Conservation (phyloP, 305 asterid genomes). For the Stenogyne calaminthoides region DNA sequence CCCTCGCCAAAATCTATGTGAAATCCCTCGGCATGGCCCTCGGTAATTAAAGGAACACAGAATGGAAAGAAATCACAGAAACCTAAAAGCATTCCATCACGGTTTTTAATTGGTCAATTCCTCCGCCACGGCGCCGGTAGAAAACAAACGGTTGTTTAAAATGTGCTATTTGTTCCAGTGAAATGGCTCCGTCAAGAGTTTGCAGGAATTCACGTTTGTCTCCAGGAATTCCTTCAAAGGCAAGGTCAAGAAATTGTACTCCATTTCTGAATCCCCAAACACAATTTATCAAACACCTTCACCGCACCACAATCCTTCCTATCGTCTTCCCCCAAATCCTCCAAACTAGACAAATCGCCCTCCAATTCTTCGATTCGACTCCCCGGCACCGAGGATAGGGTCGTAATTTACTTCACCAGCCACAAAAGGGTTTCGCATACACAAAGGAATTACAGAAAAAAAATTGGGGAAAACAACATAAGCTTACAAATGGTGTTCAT, state of each 20-base stretch:
- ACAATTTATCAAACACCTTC: slow-evolving; percentile 18
- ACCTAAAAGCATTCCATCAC: slow-evolving; percentile 21
- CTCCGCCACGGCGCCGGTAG: slow-evolving; percentile 26
- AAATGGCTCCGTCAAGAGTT: slow-evolving; percentile 50
- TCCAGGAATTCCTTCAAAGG: slow-evolving; percentile 51
- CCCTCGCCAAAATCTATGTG: too few species aligned
- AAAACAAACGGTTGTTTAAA: slow-evolving; percentile 26
- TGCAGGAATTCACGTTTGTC: slow-evolving; percentile 34
- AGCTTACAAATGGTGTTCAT: slow-evolving; percentile 76
- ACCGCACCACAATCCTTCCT: slow-evolving; percentile 18
- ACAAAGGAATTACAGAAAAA: slow-evolving; percentile 58
- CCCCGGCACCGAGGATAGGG: slow-evolving; percentile 76
- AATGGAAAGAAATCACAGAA: slow-evolving; percentile 26
- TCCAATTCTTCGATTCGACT: slow-evolving; percentile 28
- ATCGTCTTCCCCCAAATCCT: slow-evolving; percentile 25
- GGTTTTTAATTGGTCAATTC: slow-evolving; percentile 43
- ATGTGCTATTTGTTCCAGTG: slow-evolving; percentile 39
- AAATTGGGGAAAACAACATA: slow-evolving; percentile 47
- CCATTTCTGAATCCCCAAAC: slow-evolving; percentile 55
- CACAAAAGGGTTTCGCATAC: slow-evolving; percentile 70
- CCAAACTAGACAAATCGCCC: slow-evolving; percentile 15
- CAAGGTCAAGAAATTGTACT: slow-evolving; percentile 55
- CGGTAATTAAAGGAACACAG: slow-evolving; percentile 38
- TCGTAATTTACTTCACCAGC: slow-evolving; percentile 84
- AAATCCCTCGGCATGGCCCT: too few species aligned